Evolutionary conservation across 2,329 filamentous ascomycete species (phyloP).

Genomic region (Verticillium nubilum): DNA sequence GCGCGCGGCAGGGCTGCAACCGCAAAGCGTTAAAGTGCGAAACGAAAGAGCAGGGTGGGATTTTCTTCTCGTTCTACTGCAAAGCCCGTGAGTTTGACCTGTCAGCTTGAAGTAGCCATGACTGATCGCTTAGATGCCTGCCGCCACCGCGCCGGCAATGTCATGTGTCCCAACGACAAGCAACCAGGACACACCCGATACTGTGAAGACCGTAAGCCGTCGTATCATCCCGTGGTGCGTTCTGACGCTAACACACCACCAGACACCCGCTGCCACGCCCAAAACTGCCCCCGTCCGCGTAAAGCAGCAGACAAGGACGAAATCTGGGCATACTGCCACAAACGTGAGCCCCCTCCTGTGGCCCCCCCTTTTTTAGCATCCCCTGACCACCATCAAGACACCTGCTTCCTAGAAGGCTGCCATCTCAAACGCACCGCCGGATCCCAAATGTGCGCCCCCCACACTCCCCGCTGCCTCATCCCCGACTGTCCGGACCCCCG

Average conservation of each 20-base stretch:
- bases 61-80: conserved; percentile 10
- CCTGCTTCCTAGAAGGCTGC: conserved; percentile 9
- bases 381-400: no score
- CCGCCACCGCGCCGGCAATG: conserved; percentile 9
- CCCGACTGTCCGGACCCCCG: conserved; percentile 7
- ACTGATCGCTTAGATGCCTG: conserved; percentile 10
- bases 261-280: conserved; percentile 10
- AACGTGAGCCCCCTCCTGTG: conserved; percentile 6
- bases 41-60: neutral
- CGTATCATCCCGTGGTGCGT: no score
- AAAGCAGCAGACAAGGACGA: conserved; percentile 6
- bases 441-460: conserved; percentile 8
- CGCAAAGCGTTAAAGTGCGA: conserved; percentile 10
- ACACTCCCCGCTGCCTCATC: conserved; percentile 12
- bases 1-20: conserved; percentile 6
- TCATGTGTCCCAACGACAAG: conserved; percentile 13
- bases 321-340: conserved; percentile 12
- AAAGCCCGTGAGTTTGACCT: conserved; percentile 8
- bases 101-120: neutral
- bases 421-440: conserved; percentile 6
- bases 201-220: conserved; percentile 11
- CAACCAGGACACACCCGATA: conserved; percentile 5
- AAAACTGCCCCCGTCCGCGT: conserved; percentile 6
- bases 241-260: neutral
- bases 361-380: no score